These are phyloP conservation scores for Colletotrichum tropicicola DNA, from an alignment of 2,329 filamentous ascomycete species.

Conservation along the genomic window DNA sequence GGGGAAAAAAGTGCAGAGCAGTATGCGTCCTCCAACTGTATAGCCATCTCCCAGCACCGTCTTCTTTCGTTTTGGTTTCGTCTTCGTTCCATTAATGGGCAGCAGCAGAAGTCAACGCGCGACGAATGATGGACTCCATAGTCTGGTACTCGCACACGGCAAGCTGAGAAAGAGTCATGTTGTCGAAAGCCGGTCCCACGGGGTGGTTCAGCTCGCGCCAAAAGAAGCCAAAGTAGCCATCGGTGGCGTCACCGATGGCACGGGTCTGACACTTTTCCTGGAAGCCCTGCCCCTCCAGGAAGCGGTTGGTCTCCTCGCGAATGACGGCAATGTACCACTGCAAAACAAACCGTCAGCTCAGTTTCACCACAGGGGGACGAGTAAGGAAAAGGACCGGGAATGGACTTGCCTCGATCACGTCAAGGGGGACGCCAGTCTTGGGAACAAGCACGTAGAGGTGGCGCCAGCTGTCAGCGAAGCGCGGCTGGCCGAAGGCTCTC, in stretches of 20 bases:
- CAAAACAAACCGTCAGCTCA: constrained; percentile 28
- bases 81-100: not conserved
- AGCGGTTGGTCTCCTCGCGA: constrained; percentile 58
- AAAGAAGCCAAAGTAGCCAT: constrained; percentile 62
- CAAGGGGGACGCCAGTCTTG: constrained; percentile 56
- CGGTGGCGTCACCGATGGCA: constrained; percentile 41
- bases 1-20: not conserved
- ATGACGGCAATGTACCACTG: constrained; percentile 68
- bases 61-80: not conserved
- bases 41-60: not conserved
- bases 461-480: constrained; percentile 56
- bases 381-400: not conserved
- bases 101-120: constrained; percentile 42
- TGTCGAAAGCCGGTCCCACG: constrained; percentile 52
- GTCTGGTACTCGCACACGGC: constrained; percentile 56
- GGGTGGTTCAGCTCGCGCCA: constrained; percentile 57
- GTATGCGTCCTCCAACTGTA: not conserved
- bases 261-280: constrained; percentile 50
- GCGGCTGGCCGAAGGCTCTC: constrained; percentile 56
- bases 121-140: constrained; percentile 58
- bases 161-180: constrained; percentile 56
- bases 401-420: constrained; percentile 63
- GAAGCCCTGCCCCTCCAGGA: constrained; percentile 49
- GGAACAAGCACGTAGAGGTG: constrained; percentile 61
- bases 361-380: not conserved